Evolutionary conservation across 768 basidiomycete species (phyloP).

Genomic region (Leccinum sublutescens): DNA sequence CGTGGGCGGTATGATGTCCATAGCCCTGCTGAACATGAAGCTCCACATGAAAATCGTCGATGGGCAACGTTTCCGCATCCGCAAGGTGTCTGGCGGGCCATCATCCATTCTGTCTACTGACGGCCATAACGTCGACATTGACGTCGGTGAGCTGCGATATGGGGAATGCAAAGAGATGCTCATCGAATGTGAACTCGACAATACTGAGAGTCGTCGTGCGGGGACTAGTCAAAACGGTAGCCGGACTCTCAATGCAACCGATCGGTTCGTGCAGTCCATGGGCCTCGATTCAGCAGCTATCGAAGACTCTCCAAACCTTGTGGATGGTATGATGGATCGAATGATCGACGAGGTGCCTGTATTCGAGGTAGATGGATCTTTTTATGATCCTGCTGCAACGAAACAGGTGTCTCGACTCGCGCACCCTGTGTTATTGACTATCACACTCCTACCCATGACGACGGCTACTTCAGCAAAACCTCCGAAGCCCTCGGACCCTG

Average conservation of each 20-base stretch:
- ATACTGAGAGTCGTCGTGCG: slow-evolving; percentile 46
- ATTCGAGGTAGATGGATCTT: slow-evolving; percentile 92
- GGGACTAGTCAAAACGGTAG: slow-evolving; percentile 10
- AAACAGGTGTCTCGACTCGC: slow-evolving; percentile 87
- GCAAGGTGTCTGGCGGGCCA: slow-evolving; percentile 91
- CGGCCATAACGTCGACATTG: slow-evolving; percentile 93
- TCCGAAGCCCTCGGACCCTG: slow-evolving; percentile 67
- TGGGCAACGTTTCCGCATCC: slow-evolving; percentile 84
- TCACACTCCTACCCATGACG: slow-evolving; percentile 74
- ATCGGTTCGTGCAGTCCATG: slow-evolving; percentile 85
- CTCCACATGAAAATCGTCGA: slow-evolving; percentile 94
- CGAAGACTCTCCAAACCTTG: slow-evolving; percentile 68
- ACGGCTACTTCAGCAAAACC: slow-evolving; percentile 32
- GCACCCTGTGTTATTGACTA: slow-evolving; percentile 90
- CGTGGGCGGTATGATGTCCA: slow-evolving; percentile 95
- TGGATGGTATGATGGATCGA: slow-evolving; percentile 90
- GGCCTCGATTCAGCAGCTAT: slow-evolving; percentile 74
- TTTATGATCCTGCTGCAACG: slow-evolving; percentile 84
- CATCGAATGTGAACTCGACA: slow-evolving; percentile 87
- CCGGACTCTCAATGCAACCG: slow-evolving; percentile 70
- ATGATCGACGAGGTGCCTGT: slow-evolving; percentile 99
- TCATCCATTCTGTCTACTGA: slow-evolving; percentile 85
- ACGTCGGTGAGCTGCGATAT: slow-evolving; percentile 89
- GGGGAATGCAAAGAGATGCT: slow-evolving; percentile 99
- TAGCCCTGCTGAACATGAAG: slow-evolving; percentile 90